Evolutionary conservation across 2,329 filamentous ascomycete species (phyloP).

Genomic region (Basipetospora chlamydospora): DNA sequence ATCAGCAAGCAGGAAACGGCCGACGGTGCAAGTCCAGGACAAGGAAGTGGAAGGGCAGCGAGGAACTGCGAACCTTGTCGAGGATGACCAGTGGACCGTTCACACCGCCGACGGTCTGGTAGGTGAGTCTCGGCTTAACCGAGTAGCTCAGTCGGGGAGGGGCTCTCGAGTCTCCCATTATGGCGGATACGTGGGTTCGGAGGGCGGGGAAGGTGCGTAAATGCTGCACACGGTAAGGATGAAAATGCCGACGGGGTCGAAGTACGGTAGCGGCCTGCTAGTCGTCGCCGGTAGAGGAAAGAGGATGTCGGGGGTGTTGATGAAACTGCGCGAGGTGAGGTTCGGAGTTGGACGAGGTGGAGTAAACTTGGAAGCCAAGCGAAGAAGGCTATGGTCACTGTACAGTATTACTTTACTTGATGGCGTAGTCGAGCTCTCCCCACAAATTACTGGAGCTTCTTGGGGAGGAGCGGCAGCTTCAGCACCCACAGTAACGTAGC

Average conservation of each 20-base stretch:
- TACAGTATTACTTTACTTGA: too few relatives aligned
- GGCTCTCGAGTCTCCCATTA: conserved; percentile 42
- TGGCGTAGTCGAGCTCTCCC: too few relatives aligned
- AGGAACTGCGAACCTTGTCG: conserved; percentile 55
- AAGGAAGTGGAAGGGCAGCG: background rate
- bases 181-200: conserved; percentile 1
- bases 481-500: too few relatives aligned
- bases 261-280: too few relatives aligned
- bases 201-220: background rate
- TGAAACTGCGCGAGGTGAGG: too few relatives aligned
- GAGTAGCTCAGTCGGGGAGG: conserved; percentile 41
- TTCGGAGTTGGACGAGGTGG: background rate
- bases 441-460: too few relatives aligned
- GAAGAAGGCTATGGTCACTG: too few relatives aligned
- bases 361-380: too few relatives aligned
- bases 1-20: conserved; percentile 2
- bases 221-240: background rate
- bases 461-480: conserved; percentile 5
- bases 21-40: background rate
- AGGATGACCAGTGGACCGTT: conserved; percentile 97
- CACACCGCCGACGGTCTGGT: conserved; percentile 97
- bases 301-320: too few relatives aligned
- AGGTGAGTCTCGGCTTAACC: conserved; percentile 54
- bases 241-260: background rate
- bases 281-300: too few relatives aligned